Percentiles rank a stretch among this genome's conserved stretches.
Conservation (phyloP, 2,329 filamentous ascomycete species). For the Fusarium sp. region DNA sequence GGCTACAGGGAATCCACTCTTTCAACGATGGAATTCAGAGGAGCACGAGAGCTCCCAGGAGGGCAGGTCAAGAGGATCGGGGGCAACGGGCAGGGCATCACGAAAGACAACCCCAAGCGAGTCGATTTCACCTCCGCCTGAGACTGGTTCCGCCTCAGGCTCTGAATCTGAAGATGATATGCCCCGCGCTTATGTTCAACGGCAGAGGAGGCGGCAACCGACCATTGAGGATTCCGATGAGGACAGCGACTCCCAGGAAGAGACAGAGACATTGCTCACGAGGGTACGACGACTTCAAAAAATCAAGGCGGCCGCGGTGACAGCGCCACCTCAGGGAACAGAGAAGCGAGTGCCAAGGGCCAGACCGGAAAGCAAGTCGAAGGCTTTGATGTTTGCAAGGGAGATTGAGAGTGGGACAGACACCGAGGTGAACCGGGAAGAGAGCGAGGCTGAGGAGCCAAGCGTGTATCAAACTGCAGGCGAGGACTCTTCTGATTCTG, state of each 20-base stretch:
- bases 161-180: constrained; percentile 17
- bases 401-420: constrained; percentile 24
- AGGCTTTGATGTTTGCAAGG: constrained; percentile 15
- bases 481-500: constrained; percentile 31
- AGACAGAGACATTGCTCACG: constrained; percentile 28
- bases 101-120: constrained; percentile 4
- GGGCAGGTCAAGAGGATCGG: constrained; percentile 2
- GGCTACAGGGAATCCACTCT: constrained; percentile 45
- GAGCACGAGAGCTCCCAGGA: constrained; percentile 23
- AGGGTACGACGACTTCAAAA: constrained; percentile 36
- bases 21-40: constrained; percentile 48
- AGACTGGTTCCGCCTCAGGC: neutral
- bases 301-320: neutral
- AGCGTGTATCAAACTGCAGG: constrained; percentile 43
- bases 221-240: constrained; percentile 38
- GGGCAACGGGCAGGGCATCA: neutral
- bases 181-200: constrained; percentile 13
- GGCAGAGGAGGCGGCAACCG: constrained; percentile 12
- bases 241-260: constrained; percentile 27
- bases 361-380: constrained; percentile 4
- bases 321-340: neutral
- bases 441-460: constrained; percentile 34
- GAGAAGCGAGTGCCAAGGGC: neutral
- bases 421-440: constrained; percentile 4
- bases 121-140: neutral